A percentile compares a stretch with the other conserved stretches of the same genome.
Evolutionary conservation across 2,329 filamentous ascomycete genomes (phyloP).

Genomic region (Huntiella moniliformis): DNA sequence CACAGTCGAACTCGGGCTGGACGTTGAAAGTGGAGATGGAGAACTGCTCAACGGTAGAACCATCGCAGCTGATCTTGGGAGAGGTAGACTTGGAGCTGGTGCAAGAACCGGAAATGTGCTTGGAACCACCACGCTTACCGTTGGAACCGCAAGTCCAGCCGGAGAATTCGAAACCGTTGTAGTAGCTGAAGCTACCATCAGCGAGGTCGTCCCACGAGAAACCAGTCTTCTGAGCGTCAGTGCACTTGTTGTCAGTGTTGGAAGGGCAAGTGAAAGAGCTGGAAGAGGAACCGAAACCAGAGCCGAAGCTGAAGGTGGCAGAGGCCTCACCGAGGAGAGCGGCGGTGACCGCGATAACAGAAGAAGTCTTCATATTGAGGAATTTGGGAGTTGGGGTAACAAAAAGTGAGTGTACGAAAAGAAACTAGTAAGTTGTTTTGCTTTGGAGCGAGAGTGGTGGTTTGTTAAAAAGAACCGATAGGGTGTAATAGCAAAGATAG

Average conservation of each 20-base stretch:
- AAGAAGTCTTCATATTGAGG: slow-evolving; percentile 34
- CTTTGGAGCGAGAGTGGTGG: slow-evolving; percentile 13
- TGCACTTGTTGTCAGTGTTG: slow-evolving; percentile 64
- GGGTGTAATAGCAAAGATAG: slow-evolving; percentile 6
- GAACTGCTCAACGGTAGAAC: slow-evolving; percentile 36
- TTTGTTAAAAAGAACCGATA: slow-evolving; percentile 10
- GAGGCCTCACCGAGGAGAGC: slow-evolving; percentile 30
- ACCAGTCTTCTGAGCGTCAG: slow-evolving; percentile 45
- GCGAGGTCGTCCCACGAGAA: slow-evolving; percentile 52
- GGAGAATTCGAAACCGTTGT: slow-evolving; percentile 54
- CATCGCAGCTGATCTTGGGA: slow-evolving; percentile 39
- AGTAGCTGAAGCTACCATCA: slow-evolving; percentile 42
- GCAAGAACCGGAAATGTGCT: slow-evolving; percentile 43
- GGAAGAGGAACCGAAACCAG: slow-evolving; percentile 12
- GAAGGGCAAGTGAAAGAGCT: slow-evolving; percentile 42
- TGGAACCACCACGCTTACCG: slow-evolving; percentile 26
- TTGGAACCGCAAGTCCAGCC: slow-evolving; percentile 48
- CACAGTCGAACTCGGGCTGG: slow-evolving; percentile 52
- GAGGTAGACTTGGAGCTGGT: slow-evolving; percentile 25
- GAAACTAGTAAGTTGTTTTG: slow-evolving; percentile 8
- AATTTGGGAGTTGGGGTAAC: not conserved
- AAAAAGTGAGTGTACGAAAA: slow-evolving; percentile 9
- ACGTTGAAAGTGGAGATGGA: slow-evolving; percentile 61
- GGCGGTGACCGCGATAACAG: slow-evolving; percentile 29
- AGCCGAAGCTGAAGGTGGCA: slow-evolving; percentile 23